A percentile compares a stretch with the other conserved stretches of the same genome.
These are phyloP conservation scores for Fistulifera pelliculosa DNA, from an alignment of 108 stramenopile genomes.

Conservation along the genomic window DNA sequence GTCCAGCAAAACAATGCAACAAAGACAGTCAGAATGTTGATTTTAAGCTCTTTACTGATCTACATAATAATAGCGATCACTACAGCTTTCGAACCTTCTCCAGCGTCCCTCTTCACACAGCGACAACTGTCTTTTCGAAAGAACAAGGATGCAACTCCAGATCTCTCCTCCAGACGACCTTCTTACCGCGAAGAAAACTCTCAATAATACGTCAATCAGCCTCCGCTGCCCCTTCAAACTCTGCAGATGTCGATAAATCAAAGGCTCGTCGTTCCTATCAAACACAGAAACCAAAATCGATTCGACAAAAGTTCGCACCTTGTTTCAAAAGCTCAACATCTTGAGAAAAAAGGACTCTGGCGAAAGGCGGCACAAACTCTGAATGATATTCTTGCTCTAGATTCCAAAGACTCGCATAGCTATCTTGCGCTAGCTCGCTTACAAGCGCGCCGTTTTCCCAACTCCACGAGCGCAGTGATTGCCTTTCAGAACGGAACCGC, in stretches of 20 bases:
- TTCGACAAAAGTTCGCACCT: slow-evolving; percentile 7
- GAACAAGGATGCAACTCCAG: not conserved
- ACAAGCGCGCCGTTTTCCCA: slow-evolving; percentile 39
- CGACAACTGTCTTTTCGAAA: not conserved
- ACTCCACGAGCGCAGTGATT: not conserved
- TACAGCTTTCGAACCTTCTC: too few relatives aligned
- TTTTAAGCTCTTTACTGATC: too few relatives aligned
- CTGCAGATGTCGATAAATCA: too few relatives aligned
- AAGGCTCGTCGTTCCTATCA: too few relatives aligned
- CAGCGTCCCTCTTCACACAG: too few relatives aligned
- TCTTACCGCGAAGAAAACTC: not conserved
- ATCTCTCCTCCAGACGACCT: not conserved
- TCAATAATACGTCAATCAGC: not conserved
- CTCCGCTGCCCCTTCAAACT: too few relatives aligned
- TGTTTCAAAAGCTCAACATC: slow-evolving; percentile 42
- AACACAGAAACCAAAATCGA: slow-evolving; percentile 2
- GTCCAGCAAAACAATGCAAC: too few relatives aligned
- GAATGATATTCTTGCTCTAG: slow-evolving; percentile 36
- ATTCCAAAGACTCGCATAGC: slow-evolving; percentile 54
- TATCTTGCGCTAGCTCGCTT: slow-evolving; percentile 65
- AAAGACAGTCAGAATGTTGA: too few relatives aligned
- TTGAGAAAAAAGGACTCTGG: slow-evolving; percentile 45
- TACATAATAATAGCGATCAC: too few relatives aligned
- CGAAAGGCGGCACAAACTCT: slow-evolving; percentile 31
- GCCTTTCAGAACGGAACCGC: slow-evolving; percentile 51